Evolutionary conservation across 371 early-diverging fungal genomes (phyloP).

Genomic region (Actinomucor elegans): DNA sequence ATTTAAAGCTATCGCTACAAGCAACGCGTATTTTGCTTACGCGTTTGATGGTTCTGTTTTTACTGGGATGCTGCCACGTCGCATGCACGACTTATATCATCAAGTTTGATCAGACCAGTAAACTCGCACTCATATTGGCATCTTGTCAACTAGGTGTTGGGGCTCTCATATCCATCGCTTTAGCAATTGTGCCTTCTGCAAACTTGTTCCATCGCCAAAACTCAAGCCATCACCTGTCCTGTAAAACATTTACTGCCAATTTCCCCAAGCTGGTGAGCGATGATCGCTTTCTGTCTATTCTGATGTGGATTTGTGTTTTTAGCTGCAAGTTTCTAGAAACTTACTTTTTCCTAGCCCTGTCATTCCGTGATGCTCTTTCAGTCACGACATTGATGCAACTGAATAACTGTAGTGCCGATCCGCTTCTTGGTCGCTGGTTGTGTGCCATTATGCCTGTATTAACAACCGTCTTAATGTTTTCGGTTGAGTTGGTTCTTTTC

Average conservation of each 20-base stretch:
- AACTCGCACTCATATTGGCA: conserved; percentile 53
- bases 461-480: conserved; percentile 73
- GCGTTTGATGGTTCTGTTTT: conserved; percentile 55
- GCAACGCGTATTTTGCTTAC: conserved; percentile 59
- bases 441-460: conserved; percentile 66
- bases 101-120: conserved; percentile 41
- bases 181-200: conserved; percentile 66
- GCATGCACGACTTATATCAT: conserved; percentile 66
- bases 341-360: conserved; percentile 79
- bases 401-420: conserved; percentile 56
- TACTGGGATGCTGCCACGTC: conserved; percentile 60
- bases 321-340: conserved; percentile 79
- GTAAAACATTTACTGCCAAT: conserved; percentile 77
- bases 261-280: conserved; percentile 67
- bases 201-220: conserved; percentile 53
- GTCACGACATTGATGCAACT: conserved; percentile 54
- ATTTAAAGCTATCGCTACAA: conserved; percentile 55
- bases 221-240: conserved; percentile 50
- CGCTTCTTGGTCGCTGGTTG: conserved; percentile 43
- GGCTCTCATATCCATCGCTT: conserved; percentile 60
- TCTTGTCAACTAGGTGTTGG: conserved; percentile 68
- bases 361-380: conserved; percentile 78
- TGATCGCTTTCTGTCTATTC: conserved; percentile 71
- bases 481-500: conserved; percentile 74
- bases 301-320: conserved; percentile 78